Base-by-base conservation (phyloP, 148 eudicot species). In the Salicornia ramosissima region DNA sequence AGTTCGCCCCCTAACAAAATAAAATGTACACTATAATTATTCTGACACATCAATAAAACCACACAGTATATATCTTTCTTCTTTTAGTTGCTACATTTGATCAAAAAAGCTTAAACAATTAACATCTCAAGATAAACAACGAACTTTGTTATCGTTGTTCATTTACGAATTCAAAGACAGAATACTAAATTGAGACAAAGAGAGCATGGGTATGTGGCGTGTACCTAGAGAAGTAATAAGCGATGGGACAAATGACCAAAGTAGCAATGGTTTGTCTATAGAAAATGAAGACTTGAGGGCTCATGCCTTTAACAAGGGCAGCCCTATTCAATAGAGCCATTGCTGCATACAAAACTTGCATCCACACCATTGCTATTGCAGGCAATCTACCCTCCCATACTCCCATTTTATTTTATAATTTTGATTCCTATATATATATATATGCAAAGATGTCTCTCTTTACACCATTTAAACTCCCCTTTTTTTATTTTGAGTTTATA, bases 181-280 rank as follows among this genome's bases (percentile, higher is more conserved):
- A n/a, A n/a, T n/a, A n/a, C n/a, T n/a, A n/a, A n/a, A n/a, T n/a
- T n/a, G n/a, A n/a, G n/a, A n/a, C n/a, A n/a, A n/a, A n/a, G n/a
- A n/a, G n/a, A n/a, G n/a, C n/a, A n/a, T n/a, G n/a, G n/a, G n/a
- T n/a, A n/a, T n/a, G n/a, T n/a, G n/a, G n/a, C n/a, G n/a, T n/a
- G n/a, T 43, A 90, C 92, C 89, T 85, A 25, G 81, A 6, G 69
- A 87, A 67, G 60, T 64, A 79, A 36, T 64, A 79, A 36, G 91
- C 87, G 25, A 85, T 12, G 19, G 97, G 95, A 49, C 83, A 82
- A 71, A 91, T 83, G 36, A 87, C 71, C 76, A 84, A 55, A 71
- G 88, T 82, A 13, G 95, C 95, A 2, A 74, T 76, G 42, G 81
- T 75, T 79, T 91, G 97, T 46, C 97, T 73, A 69, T 88, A 91